Evolutionary conservation across 2,329 filamentous ascomycete species (phyloP), one percentile per base, ranked within the genome.

Genomic region (Aspergillus fischeri): DNA sequence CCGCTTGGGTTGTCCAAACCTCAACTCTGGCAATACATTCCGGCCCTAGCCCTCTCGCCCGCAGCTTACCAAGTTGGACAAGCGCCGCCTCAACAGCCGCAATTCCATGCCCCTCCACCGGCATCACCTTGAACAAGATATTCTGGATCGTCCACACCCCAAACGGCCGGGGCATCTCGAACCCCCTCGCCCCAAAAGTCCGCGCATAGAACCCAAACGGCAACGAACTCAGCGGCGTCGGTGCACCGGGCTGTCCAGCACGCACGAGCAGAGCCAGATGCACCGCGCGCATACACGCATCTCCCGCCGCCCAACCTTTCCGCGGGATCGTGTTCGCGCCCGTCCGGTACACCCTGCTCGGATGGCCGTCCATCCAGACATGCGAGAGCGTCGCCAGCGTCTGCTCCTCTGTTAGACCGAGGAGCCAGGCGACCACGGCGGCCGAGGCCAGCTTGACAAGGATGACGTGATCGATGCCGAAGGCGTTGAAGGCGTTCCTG

Each of bases 301-400:
- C 73, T 1, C 73, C 76, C 0, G 68, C 75, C 1, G 75, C 75
- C 77, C 76, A 78, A 0, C 75, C 76, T 59, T 78, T 78, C 0
- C 75, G 66, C 1, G 75, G 69, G 1, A 67, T 67, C 0, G 75
- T 67, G 53, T 77, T 78, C 4, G 64, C 58, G 0, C 63, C 63
- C 35, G 69, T 65, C 1, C 75, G 67, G 50, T 70, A 78, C 1
- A 67, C 58, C 6, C 75, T 68, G 4, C 70, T 65, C 1, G 75
- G 70, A 38, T 71, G 66, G 3, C 71, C 72, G 49, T 79, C 76
- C 54, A 73, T 68, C 71, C 70, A 78, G 4, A 69, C 73, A 41
- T 78, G 75, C 3, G 72, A 75, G 7, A 78, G 57, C 0, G 74
- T 70, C 4, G 68, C 64, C 35, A 67, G 62, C 1, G 75, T 66